Conservation (phyloP, 1,139 yeast genomes). For the Saccharomyces hybrid region DNA sequence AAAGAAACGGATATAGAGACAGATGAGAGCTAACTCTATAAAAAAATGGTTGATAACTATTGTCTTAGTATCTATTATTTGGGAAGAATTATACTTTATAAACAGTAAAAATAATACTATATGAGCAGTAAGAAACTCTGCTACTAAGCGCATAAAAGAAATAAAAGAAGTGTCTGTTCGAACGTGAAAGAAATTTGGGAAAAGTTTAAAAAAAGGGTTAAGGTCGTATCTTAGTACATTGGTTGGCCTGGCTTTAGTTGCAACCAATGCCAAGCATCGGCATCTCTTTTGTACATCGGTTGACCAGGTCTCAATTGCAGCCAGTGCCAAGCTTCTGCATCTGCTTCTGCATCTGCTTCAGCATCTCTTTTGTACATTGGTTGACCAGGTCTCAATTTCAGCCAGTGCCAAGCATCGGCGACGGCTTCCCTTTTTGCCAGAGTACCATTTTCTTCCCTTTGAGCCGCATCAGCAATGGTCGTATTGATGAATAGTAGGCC, state of each 20-base stretch:
- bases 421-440: conserved; percentile 23
- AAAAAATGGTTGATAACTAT: background rate
- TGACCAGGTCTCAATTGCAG: too few species aligned
- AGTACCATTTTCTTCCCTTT: conserved; percentile 11
- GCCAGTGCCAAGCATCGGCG: conserved; percentile 30
- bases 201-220: background rate
- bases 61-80: background rate
- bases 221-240: background rate
- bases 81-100: background rate
- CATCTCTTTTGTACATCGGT: too few species aligned
- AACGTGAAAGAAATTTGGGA: background rate
- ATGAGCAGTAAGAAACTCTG: background rate
- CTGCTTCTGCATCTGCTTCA: background rate
- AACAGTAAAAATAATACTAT: background rate
- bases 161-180: background rate
- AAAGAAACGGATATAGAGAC: background rate
- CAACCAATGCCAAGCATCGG: too few species aligned
- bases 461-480: conserved; percentile 20
- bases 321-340: too few species aligned
- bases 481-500: conserved; percentile 5
- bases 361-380: conserved; percentile 23
- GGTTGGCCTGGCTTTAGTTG: too few species aligned
- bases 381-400: conserved; percentile 22
- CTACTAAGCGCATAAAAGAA: background rate
- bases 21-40: background rate